Conservation (phyloP, 495 filamentous ascomycete species). For the Aspergillus cavernicola region DNA sequence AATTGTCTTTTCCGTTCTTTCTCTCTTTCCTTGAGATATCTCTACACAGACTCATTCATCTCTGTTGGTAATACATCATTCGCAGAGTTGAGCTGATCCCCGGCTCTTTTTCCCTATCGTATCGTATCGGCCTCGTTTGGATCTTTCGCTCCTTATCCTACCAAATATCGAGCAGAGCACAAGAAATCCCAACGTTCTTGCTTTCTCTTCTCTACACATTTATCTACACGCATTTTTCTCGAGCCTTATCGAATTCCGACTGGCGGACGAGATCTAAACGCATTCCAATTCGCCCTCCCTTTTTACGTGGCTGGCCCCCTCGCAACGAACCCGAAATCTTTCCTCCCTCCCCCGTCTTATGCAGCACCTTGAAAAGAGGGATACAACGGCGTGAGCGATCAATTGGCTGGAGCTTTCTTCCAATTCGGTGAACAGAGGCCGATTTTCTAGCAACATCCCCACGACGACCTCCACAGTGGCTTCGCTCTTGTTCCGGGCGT, state of each 20-base stretch:
- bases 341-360: conserved; percentile 3
- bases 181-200: not conserved
- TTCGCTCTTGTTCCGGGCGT: conserved; percentile 51
- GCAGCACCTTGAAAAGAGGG: not conserved
- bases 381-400: not conserved
- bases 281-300: conserved; percentile 21
- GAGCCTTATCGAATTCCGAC: conserved; percentile 11
- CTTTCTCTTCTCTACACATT: not conserved
- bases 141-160: conserved; percentile 20
- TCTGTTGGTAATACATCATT: not conserved
- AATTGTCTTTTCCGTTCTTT: not conserved
- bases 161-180: not conserved
- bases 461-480: conserved; percentile 45
- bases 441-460: conserved; percentile 34
- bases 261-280: conserved; percentile 8
- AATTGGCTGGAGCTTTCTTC: conserved; percentile 11
- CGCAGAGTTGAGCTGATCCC: not conserved
- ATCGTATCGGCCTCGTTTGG: conserved; percentile 10
- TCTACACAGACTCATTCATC: not conserved
- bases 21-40: not conserved
- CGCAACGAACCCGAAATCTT: conserved; percentile 9
- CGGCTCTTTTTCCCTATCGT: conserved; percentile 1
- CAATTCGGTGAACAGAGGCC: conserved; percentile 36
- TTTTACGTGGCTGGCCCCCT: conserved; percentile 26
- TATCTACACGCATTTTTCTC: not conserved